A percentile compares a stretch with the other conserved stretches of the same genome.
phyloP scores from a whole-genome alignment of 345 rosid species.

The Populus ilicifolia region DNA sequence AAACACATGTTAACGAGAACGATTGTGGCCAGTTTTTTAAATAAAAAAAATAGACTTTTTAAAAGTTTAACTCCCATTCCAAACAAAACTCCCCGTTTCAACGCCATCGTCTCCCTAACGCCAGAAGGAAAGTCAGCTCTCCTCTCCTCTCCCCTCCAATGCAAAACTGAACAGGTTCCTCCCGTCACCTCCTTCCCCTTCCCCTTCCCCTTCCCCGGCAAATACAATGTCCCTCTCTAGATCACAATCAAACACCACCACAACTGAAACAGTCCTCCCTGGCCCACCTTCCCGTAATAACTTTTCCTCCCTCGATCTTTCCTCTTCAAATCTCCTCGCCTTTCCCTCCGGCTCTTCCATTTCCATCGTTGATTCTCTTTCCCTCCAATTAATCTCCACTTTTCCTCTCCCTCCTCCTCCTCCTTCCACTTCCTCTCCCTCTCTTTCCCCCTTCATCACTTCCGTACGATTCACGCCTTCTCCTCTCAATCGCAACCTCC shows the following conservation, averaged over 20 bases:
- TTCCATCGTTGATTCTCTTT: conserved; percentile 66
- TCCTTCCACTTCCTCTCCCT: conserved; percentile 30
- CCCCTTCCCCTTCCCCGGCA: too few relatives aligned
- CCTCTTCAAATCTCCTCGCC: conserved; percentile 76
- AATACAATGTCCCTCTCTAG: conserved; percentile 36
- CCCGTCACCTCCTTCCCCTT: not conserved
- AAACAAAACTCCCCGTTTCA: too few relatives aligned
- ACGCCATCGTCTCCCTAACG: not conserved
- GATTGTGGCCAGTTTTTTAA: too few relatives aligned
- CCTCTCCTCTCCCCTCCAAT: not conserved
- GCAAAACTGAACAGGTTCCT: not conserved
- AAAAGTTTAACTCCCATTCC: too few relatives aligned
- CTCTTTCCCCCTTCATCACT: conserved; percentile 80
- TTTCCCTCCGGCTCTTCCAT: conserved; percentile 82
- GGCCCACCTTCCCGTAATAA: conserved; percentile 94
- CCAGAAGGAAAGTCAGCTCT: not conserved
- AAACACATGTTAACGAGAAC: too few relatives aligned
- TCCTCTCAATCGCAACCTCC: conserved; percentile 71
- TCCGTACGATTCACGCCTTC: conserved; percentile 83
- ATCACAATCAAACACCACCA: conserved; percentile 22
- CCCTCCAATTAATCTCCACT: conserved; percentile 78
- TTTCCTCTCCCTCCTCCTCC: conserved; percentile 74
- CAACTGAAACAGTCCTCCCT: conserved; percentile 70
- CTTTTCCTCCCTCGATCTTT: conserved; percentile 80
- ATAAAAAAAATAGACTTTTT: too few relatives aligned